Evolutionary conservation across 345 rosid species (phyloP), one percentile per base, ranked within the genome.

Genomic region (Anastatica hierochuntica): DNA sequence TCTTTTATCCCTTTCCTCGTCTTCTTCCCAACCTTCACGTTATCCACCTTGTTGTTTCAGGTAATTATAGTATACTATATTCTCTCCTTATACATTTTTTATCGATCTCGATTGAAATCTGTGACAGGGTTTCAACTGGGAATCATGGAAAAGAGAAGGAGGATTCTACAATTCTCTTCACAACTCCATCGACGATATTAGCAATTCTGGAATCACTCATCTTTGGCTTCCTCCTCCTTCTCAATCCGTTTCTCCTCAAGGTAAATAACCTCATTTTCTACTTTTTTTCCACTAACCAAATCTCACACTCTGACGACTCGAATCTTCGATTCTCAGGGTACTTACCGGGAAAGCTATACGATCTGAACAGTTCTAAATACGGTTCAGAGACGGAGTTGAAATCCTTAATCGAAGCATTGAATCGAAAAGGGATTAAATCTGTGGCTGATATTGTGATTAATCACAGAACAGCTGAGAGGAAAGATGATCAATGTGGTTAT

Each of bases 201-300:
- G 75, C 33, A 65, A 31, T n/a, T 81, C 85, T 14, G 95, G 92
- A 46, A 62, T 84, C 42, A 79, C 98, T 49, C 95, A 84, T 61
- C 74, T 90, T 27, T 90, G 96, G 98, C 95, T 86, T 69, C 98
- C 96, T 41, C 96, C 98, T 6, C 67, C 98, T 2, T 90, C 96
- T 37, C 98, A 87, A 16, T 90, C 98, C 2, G 82, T 35, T 33
- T 60, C 73, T 10, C 72, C 74, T 0, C 65, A 86, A 66, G 96
- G 97, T n/a, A n/a, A n/a, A n/a, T n/a, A n/a, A n/a, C n/a, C n/a
- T n/a, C n/a, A n/a, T n/a, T n/a, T n/a, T n/a, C n/a, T n/a, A n/a
- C n/a, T n/a, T n/a, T n/a, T n/a, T n/a, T n/a, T n/a, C n/a, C n/a
- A n/a, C n/a, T n/a, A n/a, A n/a, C n/a, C n/a, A n/a, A n/a, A n/a